These are phyloP conservation scores for Thermomyces lanuginosus DNA, from an alignment of 2,329 filamentous ascomycete species.

Conservation along the genomic window DNA sequence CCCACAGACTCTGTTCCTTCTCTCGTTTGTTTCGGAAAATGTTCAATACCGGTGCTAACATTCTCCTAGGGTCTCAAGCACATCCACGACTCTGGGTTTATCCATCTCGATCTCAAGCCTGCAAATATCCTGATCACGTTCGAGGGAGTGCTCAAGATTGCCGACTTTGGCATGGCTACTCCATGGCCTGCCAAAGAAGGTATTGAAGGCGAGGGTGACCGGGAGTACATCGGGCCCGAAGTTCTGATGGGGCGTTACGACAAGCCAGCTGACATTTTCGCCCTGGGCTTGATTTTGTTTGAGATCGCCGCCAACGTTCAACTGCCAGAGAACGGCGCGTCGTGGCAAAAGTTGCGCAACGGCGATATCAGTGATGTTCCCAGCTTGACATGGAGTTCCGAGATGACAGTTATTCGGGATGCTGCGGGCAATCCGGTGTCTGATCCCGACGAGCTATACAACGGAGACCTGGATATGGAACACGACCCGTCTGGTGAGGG, in stretches of 20 bases:
- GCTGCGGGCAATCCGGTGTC: conserved; percentile 52
- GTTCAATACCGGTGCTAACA: not conserved
- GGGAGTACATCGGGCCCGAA: conserved; percentile 90
- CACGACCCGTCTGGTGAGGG: conserved; percentile 19
- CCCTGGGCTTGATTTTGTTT: conserved; percentile 81
- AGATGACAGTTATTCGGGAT: conserved; percentile 56
- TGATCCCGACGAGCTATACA: conserved; percentile 27
- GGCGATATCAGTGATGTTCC: conserved; percentile 82
- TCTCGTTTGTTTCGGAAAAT: not conserved
- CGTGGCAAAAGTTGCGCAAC: conserved; percentile 77
- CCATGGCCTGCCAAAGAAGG: conserved; percentile 57
- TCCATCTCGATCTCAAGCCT: conserved; percentile 51
- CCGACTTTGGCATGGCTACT: conserved; percentile 57
- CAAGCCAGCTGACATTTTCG: conserved; percentile 85
- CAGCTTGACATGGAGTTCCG: conserved; percentile 64
- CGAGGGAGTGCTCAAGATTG: conserved; percentile 49
- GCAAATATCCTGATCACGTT: conserved; percentile 51
- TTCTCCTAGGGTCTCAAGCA: conserved; percentile 58
- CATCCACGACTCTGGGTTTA: conserved; percentile 76
- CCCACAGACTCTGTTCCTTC: too few species aligned
- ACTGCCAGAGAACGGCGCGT: conserved; percentile 79
- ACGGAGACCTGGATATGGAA: too few species aligned
- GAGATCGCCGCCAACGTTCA: conserved; percentile 90
- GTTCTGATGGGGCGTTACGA: conserved; percentile 74
- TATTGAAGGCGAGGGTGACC: conserved; percentile 83